A percentile compares a stretch with the other conserved stretches of the same genome.
Conservation (phyloP, 768 basidiomycete species). For the Kwoniella pini region DNA sequence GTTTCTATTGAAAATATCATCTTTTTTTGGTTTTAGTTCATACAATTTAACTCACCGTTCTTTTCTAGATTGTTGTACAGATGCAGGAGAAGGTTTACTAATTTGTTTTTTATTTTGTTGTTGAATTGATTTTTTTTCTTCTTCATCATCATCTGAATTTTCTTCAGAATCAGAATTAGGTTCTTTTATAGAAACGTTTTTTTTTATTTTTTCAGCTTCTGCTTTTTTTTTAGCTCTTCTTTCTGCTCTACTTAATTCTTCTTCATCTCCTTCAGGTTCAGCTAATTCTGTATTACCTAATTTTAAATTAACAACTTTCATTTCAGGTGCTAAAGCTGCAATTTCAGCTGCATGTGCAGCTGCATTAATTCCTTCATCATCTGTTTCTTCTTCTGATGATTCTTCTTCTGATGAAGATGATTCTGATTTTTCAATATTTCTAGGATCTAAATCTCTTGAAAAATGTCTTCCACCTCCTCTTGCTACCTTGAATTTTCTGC, state of each 20-base stretch:
- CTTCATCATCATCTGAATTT: conserved; percentile 2
- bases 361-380: conserved; percentile 54
- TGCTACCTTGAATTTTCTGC: conserved; percentile 75
- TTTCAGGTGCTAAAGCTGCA: conserved; percentile 47
- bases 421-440: conserved; percentile 16
- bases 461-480: conserved; percentile 87
- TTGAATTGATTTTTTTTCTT: conserved; percentile 10
- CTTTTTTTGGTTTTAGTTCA: conserved; percentile 58
- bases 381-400: conserved; percentile 36
- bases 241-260: conserved; percentile 67
- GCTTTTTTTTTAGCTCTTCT: conserved; percentile 82
- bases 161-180: conserved; percentile 26
- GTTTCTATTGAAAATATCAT: conserved; percentile 30
- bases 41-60: conserved; percentile 47
- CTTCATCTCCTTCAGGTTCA: conserved; percentile 22
- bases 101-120: conserved; percentile 31
- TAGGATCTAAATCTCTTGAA: conserved; percentile 59
- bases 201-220: conserved; percentile 57
- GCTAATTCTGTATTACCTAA: conserved; percentile 54
- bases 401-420: conserved; percentile 30
- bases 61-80: conserved; percentile 43
- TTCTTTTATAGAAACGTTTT: conserved; percentile 47
- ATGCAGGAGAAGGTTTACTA: conserved; percentile 13
- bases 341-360: conserved; percentile 44
- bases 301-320: conserved; percentile 45